Evolutionary conservation across 2,329 filamentous ascomycete species (phyloP), one percentile per base, ranked within the genome.

Genomic region (Venturia carpophila): DNA sequence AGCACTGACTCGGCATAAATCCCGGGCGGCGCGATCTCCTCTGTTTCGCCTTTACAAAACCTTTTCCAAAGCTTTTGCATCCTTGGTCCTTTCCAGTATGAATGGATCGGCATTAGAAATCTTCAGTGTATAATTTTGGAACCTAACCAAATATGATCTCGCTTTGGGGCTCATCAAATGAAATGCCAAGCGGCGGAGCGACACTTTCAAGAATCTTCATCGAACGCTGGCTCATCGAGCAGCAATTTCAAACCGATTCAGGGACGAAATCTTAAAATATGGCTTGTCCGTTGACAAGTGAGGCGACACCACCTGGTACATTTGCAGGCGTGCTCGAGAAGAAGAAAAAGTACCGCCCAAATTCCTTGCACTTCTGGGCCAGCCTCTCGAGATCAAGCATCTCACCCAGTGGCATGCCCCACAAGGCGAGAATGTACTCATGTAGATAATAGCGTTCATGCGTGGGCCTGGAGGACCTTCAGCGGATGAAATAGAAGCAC

Each of bases 271-370:
- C 24, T 21, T 66, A 73, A 37, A 75, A 71, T 21, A 79, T 75
- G 0, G 76, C 78, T 6, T 71, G 75, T 0, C 78, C 77, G 63
- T 79, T 78, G 13, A 79, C 77, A 68, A 79, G 76, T 13, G 75
- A 75, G 62, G 74, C 72, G 5, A 79, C 77, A 45, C 77, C 78
- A 61, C 73, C 74, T 72, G 58, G n/a, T 5, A 52, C n/a, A 41
- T 87, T 87, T 42, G 85, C 73, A 0, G 85, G 84, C 17, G 78
- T 79, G 67, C 83, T 86, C 0, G 82, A 83, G 30, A 88, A 78
- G 75, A 89, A 80, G 70, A 88, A 89, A 5, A 78, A 82, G 75
- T 84, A 88, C 41, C 80, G 76, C 64, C 79, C 77, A 71, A 79
- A 76, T 71, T 79, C 79, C 69, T 83, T 84, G 70, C 85, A 85